Evolutionary conservation across 2,329 filamentous ascomycete species (phyloP), one percentile per base, ranked within the genome.

Genomic region (Fusarium ramigenum): DNA sequence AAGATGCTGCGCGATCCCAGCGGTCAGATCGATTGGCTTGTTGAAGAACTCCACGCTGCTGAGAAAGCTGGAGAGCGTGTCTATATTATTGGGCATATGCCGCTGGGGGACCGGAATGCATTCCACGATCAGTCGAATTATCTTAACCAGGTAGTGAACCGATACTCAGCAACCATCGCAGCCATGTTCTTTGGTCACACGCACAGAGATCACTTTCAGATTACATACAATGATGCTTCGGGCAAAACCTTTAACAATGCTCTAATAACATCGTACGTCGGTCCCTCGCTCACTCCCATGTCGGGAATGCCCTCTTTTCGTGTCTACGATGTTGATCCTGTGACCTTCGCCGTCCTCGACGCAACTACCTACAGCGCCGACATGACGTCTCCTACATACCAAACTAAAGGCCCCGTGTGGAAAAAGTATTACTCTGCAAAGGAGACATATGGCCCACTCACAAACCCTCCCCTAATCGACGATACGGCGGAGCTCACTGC

Each of bases 121-220:
- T 85, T 90, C 71, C 86, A 84, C 56, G 87, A 89, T 62, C 82
- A 83, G 52, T 87, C 86, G 42, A 84, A 87, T 76, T 86, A 87
- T 74, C 82, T 89, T 25, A 85, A 89, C 74, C 85, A 87, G 73
- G 85, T 90, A 52, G 79, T 89, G 18, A 83, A 85, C 46, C 85
- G 88, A 36, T 90, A 88, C 78, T 81, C 84, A 25, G 82, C 83
- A 28, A 89, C 87, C 15, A 86, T 90, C 28, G 85, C 87, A 7
- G 88, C 83, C 43, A 82, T 89, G 71, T 90, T 90, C 80, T 90
- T 86, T 69, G 88, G 85, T 9, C 88, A 90, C 78, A 90, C 88
- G 0, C 88, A 90, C 79, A 80, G 83, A 60, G 88, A 90, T 73
- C 84, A 88, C 63, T 90, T 90, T 70, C 83, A 89, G 74, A 80